phyloP scores from a whole-genome alignment of 2,329 filamentous ascomycete genomes.

The Polychaeton citri region DNA sequence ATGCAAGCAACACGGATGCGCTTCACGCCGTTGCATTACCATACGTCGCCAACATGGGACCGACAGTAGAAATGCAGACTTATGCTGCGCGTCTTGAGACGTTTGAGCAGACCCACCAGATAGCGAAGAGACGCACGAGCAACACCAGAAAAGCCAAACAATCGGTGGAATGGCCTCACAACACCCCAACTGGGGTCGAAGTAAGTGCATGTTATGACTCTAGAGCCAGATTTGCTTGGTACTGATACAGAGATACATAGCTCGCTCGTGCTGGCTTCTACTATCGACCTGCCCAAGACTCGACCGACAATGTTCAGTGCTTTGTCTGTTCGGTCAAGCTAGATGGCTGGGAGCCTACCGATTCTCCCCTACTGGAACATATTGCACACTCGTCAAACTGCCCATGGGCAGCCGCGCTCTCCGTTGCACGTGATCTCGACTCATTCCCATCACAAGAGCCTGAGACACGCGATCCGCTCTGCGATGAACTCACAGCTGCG shows the following conservation, averaged over 20 bases:
- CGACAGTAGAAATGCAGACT: constrained; percentile 42
- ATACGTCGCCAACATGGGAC: too few relatives aligned
- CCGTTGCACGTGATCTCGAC: constrained; percentile 41
- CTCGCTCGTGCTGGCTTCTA: constrained; percentile 86
- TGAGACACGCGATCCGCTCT: constrained; percentile 57
- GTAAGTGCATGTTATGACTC: constrained; percentile 33
- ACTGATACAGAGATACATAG: constrained; percentile 33
- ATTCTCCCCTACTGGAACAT: constrained; percentile 75
- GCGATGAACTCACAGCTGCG: constrained; percentile 58
- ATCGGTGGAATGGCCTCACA: constrained; percentile 61
- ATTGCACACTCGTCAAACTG: constrained; percentile 69
- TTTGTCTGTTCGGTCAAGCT: constrained; percentile 75
- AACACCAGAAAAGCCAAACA: constrained; percentile 46
- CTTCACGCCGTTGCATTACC: too few relatives aligned
- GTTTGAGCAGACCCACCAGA: constrained; percentile 54
- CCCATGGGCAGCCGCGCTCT: constrained; percentile 66
- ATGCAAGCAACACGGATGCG: not conserved
- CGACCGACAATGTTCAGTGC: constrained; percentile 78
- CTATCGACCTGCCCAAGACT: constrained; percentile 61
- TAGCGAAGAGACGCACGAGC: constrained; percentile 57
- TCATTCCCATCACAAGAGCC: constrained; percentile 48
- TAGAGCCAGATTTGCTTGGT: constrained; percentile 7
- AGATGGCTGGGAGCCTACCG: constrained; percentile 82
- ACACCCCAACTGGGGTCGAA: constrained; percentile 49
- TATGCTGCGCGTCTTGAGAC: constrained; percentile 67